Evolutionary conservation across 2,329 filamentous ascomycete genomes (phyloP).

Genomic region (Pseudogymnoascus sp.): DNA sequence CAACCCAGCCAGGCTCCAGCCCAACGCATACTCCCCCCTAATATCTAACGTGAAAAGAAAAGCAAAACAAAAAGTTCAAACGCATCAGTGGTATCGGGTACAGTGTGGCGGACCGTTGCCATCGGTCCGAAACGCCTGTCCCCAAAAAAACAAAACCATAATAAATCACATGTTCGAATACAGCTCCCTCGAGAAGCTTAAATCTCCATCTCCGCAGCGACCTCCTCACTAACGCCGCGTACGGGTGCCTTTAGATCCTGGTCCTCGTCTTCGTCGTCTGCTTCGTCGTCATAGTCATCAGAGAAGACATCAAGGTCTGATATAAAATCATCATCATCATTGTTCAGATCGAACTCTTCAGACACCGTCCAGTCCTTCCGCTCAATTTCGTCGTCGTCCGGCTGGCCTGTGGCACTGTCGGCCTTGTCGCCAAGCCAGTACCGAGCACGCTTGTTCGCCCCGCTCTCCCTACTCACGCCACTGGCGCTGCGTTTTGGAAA

Average conservation of each 20-base stretch:
- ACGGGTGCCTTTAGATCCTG: constrained; percentile 21
- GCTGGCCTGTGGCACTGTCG: constrained; percentile 33
- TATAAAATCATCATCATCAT: constrained; percentile 38
- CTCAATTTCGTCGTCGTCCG: constrained; percentile 33
- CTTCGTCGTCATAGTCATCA: constrained; percentile 22
- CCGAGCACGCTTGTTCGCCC: constrained; percentile 69
- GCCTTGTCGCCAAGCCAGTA: constrained; percentile 77
- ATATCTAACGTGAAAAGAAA: constrained; percentile 4
- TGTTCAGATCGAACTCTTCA: constrained; percentile 40
- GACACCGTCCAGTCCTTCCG: constrained; percentile 30
- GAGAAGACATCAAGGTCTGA: constrained; percentile 39
- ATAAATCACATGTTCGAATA: constrained; percentile 7
- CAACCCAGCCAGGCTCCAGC: constrained; percentile 2
- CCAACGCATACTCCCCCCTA: background rate
- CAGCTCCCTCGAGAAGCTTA: background rate
- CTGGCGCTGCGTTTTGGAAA: constrained; percentile 22
- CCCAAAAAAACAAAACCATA: constrained; percentile 6
- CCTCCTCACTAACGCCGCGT: constrained; percentile 53
- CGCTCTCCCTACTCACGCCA: constrained; percentile 31
- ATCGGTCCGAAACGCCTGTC: constrained; percentile 10
- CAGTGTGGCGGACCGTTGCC: constrained; percentile 8
- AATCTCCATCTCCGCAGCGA: constrained; percentile 55
- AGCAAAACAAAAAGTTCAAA: background rate
- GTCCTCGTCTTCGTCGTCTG: constrained; percentile 19
- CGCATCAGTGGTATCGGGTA: constrained; percentile 6